Evolutionary conservation across 2,329 filamentous ascomycete species (phyloP).

Genomic region (Bipolaris sorokiniana): DNA sequence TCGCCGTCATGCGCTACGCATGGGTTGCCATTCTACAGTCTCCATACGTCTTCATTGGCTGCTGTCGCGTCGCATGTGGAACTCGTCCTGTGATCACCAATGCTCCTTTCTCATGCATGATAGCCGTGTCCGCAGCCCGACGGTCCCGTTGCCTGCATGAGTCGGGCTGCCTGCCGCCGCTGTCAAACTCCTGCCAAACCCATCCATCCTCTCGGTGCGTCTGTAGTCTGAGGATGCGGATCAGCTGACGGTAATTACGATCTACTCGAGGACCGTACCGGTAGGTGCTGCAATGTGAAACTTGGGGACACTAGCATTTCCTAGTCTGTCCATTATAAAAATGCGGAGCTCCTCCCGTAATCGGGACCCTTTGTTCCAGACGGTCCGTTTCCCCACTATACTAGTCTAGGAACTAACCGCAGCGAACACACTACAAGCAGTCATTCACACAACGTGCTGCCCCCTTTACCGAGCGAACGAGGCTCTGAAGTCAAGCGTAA

Average conservation of each 20-base stretch:
- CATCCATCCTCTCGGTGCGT: neutral
- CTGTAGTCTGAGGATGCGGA: neutral
- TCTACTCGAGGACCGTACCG: conserved; percentile 1
- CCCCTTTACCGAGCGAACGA: conserved; percentile 6
- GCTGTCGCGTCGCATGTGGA: neutral
- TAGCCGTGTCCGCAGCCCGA: neutral
- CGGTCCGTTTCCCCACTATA: conserved; percentile 4
- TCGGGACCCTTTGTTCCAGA: conserved; percentile 1
- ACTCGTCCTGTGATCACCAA: neutral
- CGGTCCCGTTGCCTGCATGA: neutral
- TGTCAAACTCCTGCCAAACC: conserved; percentile 1
- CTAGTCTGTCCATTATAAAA: neutral
- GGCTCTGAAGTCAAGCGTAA: conserved; percentile 1
- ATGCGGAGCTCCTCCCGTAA: conserved; percentile 9
- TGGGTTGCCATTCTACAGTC: neutral
- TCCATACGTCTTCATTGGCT: neutral
- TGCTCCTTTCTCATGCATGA: neutral
- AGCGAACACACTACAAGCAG: neutral
- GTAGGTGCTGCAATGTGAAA: neutral
- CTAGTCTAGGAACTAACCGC: conserved; percentile 1
- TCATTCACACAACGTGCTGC: neutral
- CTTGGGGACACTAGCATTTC: conserved; percentile 5
- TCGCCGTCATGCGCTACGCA: neutral
- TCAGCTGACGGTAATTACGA: neutral
- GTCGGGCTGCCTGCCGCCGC: neutral